A percentile compares a stretch with the other conserved stretches of the same genome.
These are phyloP conservation scores for Suillus alpinus DNA, from an alignment of 768 basidiomycete genomes.

Conservation along the genomic window DNA sequence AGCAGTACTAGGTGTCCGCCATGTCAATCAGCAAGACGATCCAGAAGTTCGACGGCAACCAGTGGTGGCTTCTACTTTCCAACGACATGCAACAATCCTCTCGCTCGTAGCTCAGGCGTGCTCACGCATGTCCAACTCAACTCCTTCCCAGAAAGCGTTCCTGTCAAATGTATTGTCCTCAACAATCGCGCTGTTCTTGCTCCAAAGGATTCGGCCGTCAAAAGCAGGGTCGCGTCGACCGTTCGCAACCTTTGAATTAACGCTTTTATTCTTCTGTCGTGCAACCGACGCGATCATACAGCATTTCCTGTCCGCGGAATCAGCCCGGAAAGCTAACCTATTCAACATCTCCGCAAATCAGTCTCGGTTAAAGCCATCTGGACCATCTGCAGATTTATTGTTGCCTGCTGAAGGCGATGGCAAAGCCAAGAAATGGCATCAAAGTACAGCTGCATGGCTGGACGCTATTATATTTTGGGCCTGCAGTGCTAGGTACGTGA, in stretches of 20 bases:
- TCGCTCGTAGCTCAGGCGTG: not conserved
- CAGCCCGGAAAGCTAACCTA: constrained; percentile 2
- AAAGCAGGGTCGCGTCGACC: constrained; percentile 24
- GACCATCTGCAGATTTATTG: not conserved
- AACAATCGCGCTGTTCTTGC: constrained; percentile 50
- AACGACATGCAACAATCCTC: not conserved
- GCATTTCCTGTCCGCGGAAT: constrained; percentile 37
- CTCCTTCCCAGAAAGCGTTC: constrained; percentile 51
- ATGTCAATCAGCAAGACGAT: not conserved
- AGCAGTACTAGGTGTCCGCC: constrained; percentile 9
- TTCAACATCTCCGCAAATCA: not conserved
- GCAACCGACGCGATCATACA: constrained; percentile 66
- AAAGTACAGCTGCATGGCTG: constrained; percentile 42
- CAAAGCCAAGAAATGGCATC: constrained; percentile 27
- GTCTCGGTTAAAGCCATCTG: not conserved
- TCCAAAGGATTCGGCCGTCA: constrained; percentile 46
- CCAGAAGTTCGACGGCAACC: not conserved
- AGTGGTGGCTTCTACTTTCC: not conserved
- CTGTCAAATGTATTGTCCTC: constrained; percentile 57
- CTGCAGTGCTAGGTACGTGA: constrained; percentile 65
- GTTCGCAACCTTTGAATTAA: constrained; percentile 68
- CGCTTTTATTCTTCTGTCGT: constrained; percentile 63
- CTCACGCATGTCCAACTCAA: constrained; percentile 24
- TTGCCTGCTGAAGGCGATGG: constrained; percentile 17
- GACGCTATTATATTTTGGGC: constrained; percentile 78